Base-by-base conservation (phyloP, 306 rosid genomes). In the Inga oerstediana region DNA sequence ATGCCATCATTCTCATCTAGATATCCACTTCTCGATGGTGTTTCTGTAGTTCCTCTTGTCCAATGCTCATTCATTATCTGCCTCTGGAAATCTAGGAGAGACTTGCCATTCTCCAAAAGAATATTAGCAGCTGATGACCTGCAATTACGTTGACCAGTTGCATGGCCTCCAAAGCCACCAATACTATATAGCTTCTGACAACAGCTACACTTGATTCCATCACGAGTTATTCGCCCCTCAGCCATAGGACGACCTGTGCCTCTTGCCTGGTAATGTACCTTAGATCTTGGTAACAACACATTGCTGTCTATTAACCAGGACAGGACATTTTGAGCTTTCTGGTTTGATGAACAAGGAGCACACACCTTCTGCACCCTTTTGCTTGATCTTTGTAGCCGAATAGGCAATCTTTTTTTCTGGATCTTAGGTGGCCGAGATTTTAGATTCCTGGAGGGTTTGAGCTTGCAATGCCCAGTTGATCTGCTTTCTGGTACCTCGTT, bases 271-370 rank as follows among this genome's bases (percentile, higher is more conserved):
- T 87, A 92, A 66, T 58, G 73, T 75, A 93, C 98, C 83, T 91
- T 93, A 56, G 86, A 86, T 89, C 99, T 88, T 45, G 97, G 94
- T 83, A 90, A 80, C 80, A 93, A 87, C 37, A 59, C 24, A 34
- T 85, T 89, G 82, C 87, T 87, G 84, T 91, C 99, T 88, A 95
- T 93, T 93, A 93, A 88, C 93, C 92, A 95, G 81, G 97, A 93
- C 41, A 93, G 80, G 56, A 93, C 81, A 79, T 88, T 92, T 77
- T 88, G 87, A 79, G 95, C 92, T 68, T 87, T 89, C 19, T 66
- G 85, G 85, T 87, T 90, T 80, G 91, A 83, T 69, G 84, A 16
- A 79, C 80, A 49, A 48, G 89, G 79, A 44, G 82, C 37, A 77
- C 78, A 84, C 79, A 81, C 87, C 74, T 90, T 73, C 58, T 83